These are phyloP conservation scores for Penicillium ochrochloron DNA, from an alignment of 495 filamentous ascomycete genomes.

Conservation along the genomic window DNA sequence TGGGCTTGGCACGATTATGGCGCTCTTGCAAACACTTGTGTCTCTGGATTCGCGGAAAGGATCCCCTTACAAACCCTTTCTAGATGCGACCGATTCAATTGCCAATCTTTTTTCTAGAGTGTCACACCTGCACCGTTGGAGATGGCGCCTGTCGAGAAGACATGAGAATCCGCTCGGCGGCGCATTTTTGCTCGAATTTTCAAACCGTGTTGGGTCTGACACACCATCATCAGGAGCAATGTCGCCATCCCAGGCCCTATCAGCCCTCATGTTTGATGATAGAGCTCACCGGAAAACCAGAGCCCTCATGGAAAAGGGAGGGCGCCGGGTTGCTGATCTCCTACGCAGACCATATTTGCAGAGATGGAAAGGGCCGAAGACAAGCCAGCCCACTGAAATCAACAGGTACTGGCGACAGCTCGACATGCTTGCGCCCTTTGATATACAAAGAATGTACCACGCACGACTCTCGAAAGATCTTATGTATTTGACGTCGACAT, in stretches of 20 bases:
- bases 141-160: constrained; percentile 2
- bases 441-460: not conserved
- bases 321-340: not conserved
- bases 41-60: not conserved
- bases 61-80: not conserved
- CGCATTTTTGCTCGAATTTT: not conserved
- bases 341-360: constrained; percentile 15
- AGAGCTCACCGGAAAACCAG: not conserved
- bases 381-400: constrained; percentile 16
- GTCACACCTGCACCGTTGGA: not conserved
- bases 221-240: not conserved
- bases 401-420: constrained; percentile 38
- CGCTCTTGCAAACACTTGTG: not conserved
- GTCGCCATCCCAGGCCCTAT: not conserved
- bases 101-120: not conserved
- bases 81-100: not conserved
- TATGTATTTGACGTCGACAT: constrained; percentile 15
- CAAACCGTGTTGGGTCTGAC: too few relatives aligned
- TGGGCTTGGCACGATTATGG: not conserved
- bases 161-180: not conserved
- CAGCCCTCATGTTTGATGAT: constrained; percentile 7
- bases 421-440: constrained; percentile 36
- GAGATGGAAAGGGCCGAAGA: constrained; percentile 13
- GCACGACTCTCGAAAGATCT: constrained; percentile 18
- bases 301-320: not conserved